Base-by-base conservation (phyloP, 2,329 filamentous ascomycete genomes). In the Alternaria brassicicola region DNA sequence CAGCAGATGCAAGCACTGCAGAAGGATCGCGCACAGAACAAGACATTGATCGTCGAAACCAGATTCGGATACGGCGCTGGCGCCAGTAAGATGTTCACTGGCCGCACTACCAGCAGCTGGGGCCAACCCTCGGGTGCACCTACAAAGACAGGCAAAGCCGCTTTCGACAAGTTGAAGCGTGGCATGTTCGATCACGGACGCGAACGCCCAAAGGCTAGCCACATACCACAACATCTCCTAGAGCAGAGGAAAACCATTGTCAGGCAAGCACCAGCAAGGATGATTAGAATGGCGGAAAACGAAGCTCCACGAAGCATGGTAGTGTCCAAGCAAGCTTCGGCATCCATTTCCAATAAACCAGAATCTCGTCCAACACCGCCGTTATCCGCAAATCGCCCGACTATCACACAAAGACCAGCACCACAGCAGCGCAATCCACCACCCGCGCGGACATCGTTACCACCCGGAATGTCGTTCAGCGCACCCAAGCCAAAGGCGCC, bases 121-220 rank as follows among this genome's bases (percentile, higher is more conserved):
- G 70, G 64, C 9, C 55, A 56, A 35, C 63, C 73, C 3, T 58
- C 57, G 23, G 67, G 65, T 13, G 67, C 72, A 8, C 74, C 74
- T 8, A 36, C 68, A 17, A 75, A 75, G 59, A 76, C 74, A 2
- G 74, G 74, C n/a, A 75, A 74, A 45, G 71, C 63, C 7, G 71
- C 67, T n/a, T 66, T 76, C 47, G 74, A 76, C 50, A 76, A 76
- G 54, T 54, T 76, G 8, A 68, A 66, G 57, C 61, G 72, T 45
- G 70, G 69, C 26, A 73, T 75, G 54, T 75, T 71, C 47, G 73
- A 76, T 43, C 67, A 69, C 47, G 74, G 72, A 31, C 63, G 65
- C 21, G 74, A 74, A 9, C 66, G 71, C 4, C 73, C 74, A 4
- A 70, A 66, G 26, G 72, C 70, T 6, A 60, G 66, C 6, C 66